Base-by-base conservation (phyloP, 208 protist species). In the Trypanosoma scelopori region DNA sequence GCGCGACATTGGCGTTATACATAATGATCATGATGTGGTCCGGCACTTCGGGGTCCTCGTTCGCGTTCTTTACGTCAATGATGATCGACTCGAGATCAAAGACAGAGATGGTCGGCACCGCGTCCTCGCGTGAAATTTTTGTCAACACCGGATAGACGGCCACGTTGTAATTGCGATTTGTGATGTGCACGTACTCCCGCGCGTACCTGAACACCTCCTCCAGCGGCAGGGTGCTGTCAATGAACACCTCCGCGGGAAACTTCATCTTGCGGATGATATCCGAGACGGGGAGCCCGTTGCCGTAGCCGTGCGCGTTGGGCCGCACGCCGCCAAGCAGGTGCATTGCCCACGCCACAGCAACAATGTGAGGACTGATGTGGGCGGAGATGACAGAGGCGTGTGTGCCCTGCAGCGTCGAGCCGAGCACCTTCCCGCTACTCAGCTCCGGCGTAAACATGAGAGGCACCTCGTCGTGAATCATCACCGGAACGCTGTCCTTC, bases 1-100 rank as follows among this genome's bases (percentile, higher is more conserved):
- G 90, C 42, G 90, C 90, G 23, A 92, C 87, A 55, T 79, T 79
- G 20, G 87, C 85, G 72, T 96, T 91, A 79, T 93, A 96, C 85
- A 92, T 91, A 65, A 93, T 87, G 49, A 92, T 61, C 87, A 94
- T 93, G 42, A 96, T 76, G 64, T 93, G 79, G 58, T 76, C 65
- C 22, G 89, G 89, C 7, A 45, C 59, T 62, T 94, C 85, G 15
- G 77, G 67, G 67, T 92, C 85, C 32, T 82, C 66, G 69, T 94
- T 94, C 39, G 81, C 81, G 46, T 79, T 71, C 62, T 80, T 82
- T 41, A 93, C 87, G 46, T 85, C 79, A 48, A 89, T 75, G 48
- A 96, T 67, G 61, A 96, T 88, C 28, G 85, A 84, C 66, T 94
- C 82, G 20, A 96, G 68, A 46, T 94, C 90, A 50, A 94, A 93